Percentiles rank a stretch among this genome's conserved stretches.
Evolutionary conservation across 1,284 basidiomycete genomes (phyloP).

Genomic region (Ustilago bromivora): DNA sequence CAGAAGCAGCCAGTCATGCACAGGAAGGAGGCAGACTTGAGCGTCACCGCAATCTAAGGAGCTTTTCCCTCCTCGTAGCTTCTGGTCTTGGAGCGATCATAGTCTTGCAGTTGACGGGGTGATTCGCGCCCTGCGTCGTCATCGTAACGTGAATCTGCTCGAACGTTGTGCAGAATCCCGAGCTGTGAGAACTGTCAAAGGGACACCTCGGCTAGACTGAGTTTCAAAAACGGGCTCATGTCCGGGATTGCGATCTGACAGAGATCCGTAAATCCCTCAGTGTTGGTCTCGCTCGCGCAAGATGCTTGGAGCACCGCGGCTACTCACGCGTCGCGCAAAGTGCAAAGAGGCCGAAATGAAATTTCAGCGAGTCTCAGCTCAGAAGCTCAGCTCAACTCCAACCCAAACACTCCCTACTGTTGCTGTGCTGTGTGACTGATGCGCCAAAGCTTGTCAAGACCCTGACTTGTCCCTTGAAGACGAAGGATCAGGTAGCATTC

Average conservation of each 20-base stretch:
- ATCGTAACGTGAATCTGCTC: slow-evolving; percentile 11
- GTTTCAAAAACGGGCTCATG: slow-evolving; percentile 3
- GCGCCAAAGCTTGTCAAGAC: background rate
- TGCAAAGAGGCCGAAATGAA: slow-evolving; percentile 4
- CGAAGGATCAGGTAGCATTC: background rate
- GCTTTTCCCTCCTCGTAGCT: too few relatives aligned
- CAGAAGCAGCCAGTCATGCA: background rate
- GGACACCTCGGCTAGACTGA: slow-evolving; percentile 7
- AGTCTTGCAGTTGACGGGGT: background rate
- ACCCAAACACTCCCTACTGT: background rate
- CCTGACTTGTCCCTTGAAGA: slow-evolving; percentile 9
- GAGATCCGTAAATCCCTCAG: background rate
- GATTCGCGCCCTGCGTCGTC: slow-evolving; percentile 5
- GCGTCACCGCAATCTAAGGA: too few relatives aligned
- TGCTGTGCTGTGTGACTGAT: slow-evolving; percentile 4
- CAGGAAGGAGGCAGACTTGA: background rate
- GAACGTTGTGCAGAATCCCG: background rate
- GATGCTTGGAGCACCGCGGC: background rate
- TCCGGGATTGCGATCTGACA: background rate
- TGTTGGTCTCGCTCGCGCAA: slow-evolving; percentile 31
- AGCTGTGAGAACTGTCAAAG: slow-evolving; percentile 32
- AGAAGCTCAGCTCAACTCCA: slow-evolving; percentile 3
- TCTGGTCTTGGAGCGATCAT: background rate
- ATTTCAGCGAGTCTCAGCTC: slow-evolving; percentile 13
- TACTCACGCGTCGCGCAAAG: slow-evolving; percentile 52